Evolutionary conservation across 768 basidiomycete species (phyloP).

Genomic region (Dentipellis sp.): DNA sequence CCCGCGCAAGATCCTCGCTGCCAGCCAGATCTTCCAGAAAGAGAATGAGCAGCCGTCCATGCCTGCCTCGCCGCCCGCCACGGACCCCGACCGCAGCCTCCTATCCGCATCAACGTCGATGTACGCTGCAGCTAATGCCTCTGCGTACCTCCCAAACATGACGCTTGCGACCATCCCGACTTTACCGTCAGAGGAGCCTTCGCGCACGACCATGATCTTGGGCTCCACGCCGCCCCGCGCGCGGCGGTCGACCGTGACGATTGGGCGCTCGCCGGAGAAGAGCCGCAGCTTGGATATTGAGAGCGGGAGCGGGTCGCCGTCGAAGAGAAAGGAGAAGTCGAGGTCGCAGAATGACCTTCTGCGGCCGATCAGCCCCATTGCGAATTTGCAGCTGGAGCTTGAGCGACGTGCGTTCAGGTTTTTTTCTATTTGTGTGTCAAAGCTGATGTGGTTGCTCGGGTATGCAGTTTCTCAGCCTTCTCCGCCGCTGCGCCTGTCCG

Average conservation of each 20-base stretch:
- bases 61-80: neutral
- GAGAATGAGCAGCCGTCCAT: conserved; percentile 25
- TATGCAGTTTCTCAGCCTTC: conserved; percentile 17
- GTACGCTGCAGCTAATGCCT: neutral
- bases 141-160: conserved; percentile 4
- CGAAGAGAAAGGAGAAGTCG: conserved; percentile 58
- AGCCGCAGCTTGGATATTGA: conserved; percentile 19
- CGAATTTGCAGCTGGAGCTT: conserved; percentile 56
- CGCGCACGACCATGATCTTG: conserved; percentile 8
- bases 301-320: conserved; percentile 38
- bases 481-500: conserved; percentile 49
- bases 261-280: conserved; percentile 49
- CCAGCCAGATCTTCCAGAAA: conserved; percentile 61
- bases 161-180: conserved; percentile 16
- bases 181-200: conserved; percentile 14
- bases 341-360: conserved; percentile 58
- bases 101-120: conserved; percentile 5
- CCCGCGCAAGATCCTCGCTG: conserved; percentile 55
- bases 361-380: conserved; percentile 57
- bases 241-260: conserved; percentile 53
- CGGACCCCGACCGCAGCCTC: conserved; percentile 20
- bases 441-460: neutral
- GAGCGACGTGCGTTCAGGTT: conserved; percentile 40
- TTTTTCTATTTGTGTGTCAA: neutral
- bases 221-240: conserved; percentile 24